These are phyloP conservation scores for Ichthyophthirius multifiliis DNA, from an alignment of 169 alveolate species.

Conservation along the genomic window DNA sequence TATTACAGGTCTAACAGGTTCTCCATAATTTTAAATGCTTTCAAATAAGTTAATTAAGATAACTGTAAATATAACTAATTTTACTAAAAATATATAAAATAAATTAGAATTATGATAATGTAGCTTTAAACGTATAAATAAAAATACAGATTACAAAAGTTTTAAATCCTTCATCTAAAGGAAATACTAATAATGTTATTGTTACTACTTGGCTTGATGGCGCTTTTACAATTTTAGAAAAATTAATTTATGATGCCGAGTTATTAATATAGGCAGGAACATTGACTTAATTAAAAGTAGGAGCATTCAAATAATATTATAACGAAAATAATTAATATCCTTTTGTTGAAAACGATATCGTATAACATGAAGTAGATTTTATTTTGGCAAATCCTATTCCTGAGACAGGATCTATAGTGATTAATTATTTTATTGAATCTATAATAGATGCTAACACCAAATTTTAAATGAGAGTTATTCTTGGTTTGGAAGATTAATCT, in stretches of 20 bases:
- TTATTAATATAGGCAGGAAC: background rate
- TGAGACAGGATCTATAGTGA: background rate
- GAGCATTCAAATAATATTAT: background rate
- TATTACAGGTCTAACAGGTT: background rate
- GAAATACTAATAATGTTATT: background rate
- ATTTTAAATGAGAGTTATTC: background rate
- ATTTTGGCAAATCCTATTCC: background rate
- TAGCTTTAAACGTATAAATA: background rate
- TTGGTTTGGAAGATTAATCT: background rate
- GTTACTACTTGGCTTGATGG: background rate
- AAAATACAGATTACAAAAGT: background rate
- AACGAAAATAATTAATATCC: background rate
- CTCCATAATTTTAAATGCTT: too few species aligned
- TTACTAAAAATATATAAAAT: too few species aligned
- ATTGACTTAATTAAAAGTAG: background rate
- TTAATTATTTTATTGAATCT: background rate
- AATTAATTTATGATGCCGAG: background rate
- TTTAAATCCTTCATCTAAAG: background rate
- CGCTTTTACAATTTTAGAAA: background rate
- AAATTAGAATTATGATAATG: background rate
- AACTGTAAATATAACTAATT: too few species aligned
- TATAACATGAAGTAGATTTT: background rate
- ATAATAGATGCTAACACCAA: background rate
- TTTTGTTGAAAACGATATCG: background rate
- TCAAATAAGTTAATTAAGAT: too few species aligned